Percentiles rank a stretch among this genome's conserved stretches.
Evolutionary conservation across 2,329 filamentous ascomycete species (phyloP).

Genomic region (Claviceps citrina): DNA sequence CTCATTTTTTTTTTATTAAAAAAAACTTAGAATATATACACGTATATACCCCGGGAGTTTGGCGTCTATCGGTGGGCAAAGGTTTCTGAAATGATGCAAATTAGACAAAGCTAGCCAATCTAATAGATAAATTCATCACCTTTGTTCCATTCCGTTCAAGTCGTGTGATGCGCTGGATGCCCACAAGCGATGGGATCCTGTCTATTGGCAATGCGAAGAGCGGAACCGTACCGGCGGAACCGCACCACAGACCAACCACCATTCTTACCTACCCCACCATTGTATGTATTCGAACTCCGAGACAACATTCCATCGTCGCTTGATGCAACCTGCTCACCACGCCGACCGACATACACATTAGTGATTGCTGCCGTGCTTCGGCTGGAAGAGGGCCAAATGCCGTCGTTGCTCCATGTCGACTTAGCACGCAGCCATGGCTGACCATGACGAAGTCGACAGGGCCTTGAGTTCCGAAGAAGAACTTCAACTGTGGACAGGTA

Average conservation of each 20-base stretch:
- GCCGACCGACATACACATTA: background rate
- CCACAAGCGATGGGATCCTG: too few relatives aligned
- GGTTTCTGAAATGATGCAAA: too few relatives aligned
- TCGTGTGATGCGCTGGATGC: background rate
- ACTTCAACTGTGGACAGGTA: constrained; percentile 81
- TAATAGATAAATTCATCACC: too few relatives aligned
- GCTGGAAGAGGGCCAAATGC: constrained; percentile 18
- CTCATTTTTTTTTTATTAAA: too few relatives aligned
- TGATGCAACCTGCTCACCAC: too few relatives aligned
- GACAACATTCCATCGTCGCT: too few relatives aligned
- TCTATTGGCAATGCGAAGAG: background rate
- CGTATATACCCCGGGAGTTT: background rate
- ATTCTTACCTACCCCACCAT: constrained; percentile 1
- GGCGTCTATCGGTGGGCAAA: background rate
- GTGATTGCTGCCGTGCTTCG: constrained; percentile 1
- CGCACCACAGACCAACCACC: too few relatives aligned
- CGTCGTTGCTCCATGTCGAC: constrained; percentile 15
- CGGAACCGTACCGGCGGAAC: too few relatives aligned
- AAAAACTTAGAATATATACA: too few relatives aligned
- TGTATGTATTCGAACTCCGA: background rate
- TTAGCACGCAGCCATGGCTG: constrained; percentile 30
- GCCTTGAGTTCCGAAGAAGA: constrained; percentile 50
- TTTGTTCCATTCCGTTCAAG: too few relatives aligned
- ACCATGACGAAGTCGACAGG: constrained; percentile 47
- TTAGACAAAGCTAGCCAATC: too few relatives aligned